A percentile compares a stretch with the other conserved stretches of the same genome.
phyloP scores from a whole-genome alignment of 768 basidiomycete species.

The Baorangia bicolor region DNA sequence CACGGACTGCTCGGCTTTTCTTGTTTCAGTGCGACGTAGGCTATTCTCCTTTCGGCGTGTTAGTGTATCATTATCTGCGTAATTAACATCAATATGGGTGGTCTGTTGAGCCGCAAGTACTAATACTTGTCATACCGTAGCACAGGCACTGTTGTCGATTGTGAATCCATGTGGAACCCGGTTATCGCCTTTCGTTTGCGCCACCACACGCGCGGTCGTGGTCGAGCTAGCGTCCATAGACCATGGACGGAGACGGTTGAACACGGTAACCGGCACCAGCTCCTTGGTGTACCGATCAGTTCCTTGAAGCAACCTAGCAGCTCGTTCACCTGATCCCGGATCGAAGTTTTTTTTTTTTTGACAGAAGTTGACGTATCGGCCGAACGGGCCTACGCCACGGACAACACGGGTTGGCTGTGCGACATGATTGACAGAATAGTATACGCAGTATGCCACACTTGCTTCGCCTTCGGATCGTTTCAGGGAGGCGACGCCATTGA shows the following conservation, averaged over 20 bases:
- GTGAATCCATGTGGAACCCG: too few species aligned
- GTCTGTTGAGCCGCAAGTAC: too few species aligned
- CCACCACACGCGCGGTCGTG: background rate
- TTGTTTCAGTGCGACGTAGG: background rate
- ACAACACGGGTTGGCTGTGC: too few species aligned
- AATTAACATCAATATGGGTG: background rate
- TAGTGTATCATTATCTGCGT: background rate
- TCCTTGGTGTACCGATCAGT: too few species aligned
- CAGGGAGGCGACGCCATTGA: too few species aligned
- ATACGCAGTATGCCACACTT: too few species aligned
- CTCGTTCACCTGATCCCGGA: too few species aligned
- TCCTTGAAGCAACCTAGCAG: too few species aligned
- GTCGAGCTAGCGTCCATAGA: background rate
- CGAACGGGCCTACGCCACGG: background rate
- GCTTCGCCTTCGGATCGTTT: too few species aligned
- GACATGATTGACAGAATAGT: too few species aligned
- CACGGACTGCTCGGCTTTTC: background rate
- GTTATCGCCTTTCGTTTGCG: background rate
- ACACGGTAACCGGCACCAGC: background rate
- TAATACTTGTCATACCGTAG: background rate
- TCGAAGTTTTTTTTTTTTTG: background rate
- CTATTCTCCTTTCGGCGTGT: background rate
- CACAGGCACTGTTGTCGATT: background rate
- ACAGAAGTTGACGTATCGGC: background rate
- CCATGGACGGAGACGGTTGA: background rate